Conservation (phyloP, 2,329 filamentous ascomycete genomes). For the Elsinoe ampelina region DNA sequence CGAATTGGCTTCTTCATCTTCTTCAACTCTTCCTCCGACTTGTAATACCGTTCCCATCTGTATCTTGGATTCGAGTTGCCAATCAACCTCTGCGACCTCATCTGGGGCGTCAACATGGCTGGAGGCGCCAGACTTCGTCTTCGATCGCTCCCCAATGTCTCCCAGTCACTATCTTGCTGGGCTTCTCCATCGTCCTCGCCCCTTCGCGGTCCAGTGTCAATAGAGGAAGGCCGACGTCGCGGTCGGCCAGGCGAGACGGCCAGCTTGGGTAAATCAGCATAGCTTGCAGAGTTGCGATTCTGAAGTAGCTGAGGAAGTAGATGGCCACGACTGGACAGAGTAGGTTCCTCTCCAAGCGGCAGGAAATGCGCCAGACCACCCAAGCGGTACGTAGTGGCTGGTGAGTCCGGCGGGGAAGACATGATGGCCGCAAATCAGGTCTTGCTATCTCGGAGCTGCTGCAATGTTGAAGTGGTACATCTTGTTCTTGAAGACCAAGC, state of each 20-base stretch:
- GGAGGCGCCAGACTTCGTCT: conserved; percentile 34
- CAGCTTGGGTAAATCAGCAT: conserved; percentile 14
- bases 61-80: conserved; percentile 81
- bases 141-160: conserved; percentile 23
- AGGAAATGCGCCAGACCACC: conserved; percentile 33
- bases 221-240: conserved; percentile 9
- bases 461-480: too few relatives aligned
- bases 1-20: conserved; percentile 66
- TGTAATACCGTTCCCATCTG: conserved; percentile 79
- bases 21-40: conserved; percentile 63
- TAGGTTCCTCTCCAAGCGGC: conserved; percentile 31
- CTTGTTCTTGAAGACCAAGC: too few relatives aligned
- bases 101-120: conserved; percentile 49
- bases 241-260: not conserved
- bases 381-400: conserved; percentile 20
- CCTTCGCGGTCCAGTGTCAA: not conserved
- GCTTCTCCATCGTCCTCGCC: conserved; percentile 10
- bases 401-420: conserved; percentile 1
- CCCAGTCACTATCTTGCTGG: conserved; percentile 3
- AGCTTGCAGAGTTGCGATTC: conserved; percentile 20
- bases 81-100: conserved; percentile 77
- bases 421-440: not conserved
- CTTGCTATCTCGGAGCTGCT: not conserved
- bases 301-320: conserved; percentile 30
- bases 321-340: conserved; percentile 37